Percentiles rank a stretch among this genome's conserved stretches.
These are phyloP conservation scores for Myxozyma geophila DNA, from an alignment of 805 yeast species.

Conservation along the genomic window DNA sequence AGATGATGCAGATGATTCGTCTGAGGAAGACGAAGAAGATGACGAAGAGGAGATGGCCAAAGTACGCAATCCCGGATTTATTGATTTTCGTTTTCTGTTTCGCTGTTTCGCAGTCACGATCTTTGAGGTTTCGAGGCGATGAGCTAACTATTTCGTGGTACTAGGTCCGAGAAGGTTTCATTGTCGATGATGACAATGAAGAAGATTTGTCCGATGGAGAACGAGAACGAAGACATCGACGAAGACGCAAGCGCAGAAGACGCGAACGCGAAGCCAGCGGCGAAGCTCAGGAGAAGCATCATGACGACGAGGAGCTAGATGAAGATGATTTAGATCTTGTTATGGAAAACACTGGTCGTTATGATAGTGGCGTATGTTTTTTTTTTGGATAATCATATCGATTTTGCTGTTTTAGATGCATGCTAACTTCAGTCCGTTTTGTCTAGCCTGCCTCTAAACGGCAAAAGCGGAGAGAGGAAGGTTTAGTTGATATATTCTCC, in stretches of 20 bases:
- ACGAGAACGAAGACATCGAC: conserved; percentile 34
- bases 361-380: conserved; percentile 32
- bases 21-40: conserved; percentile 91
- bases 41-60: conserved; percentile 87
- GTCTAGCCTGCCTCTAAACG: conserved; percentile 35
- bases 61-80: conserved; percentile 32
- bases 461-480: conserved; percentile 50
- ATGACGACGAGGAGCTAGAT: conserved; percentile 69
- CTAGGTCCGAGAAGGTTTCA: conserved; percentile 82
- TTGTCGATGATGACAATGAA: conserved; percentile 89
- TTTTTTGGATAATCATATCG: not conserved
- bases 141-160: not conserved
- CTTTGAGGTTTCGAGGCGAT: not conserved
- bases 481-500: conserved; percentile 71
- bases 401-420: not conserved
- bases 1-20: conserved; percentile 67
- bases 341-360: conserved; percentile 87
- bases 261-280: conserved; percentile 39
- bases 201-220: conserved; percentile 53
- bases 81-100: not conserved
- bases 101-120: too few relatives aligned
- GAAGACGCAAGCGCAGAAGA: conserved; percentile 37
- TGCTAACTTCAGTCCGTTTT: not conserved
- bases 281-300: conserved; percentile 24
- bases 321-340: conserved; percentile 94